Evolutionary conservation across 805 yeast genomes (phyloP), one percentile per base, ranked within the genome.

Genomic region (Sugiyamaella mastotermitis): DNA sequence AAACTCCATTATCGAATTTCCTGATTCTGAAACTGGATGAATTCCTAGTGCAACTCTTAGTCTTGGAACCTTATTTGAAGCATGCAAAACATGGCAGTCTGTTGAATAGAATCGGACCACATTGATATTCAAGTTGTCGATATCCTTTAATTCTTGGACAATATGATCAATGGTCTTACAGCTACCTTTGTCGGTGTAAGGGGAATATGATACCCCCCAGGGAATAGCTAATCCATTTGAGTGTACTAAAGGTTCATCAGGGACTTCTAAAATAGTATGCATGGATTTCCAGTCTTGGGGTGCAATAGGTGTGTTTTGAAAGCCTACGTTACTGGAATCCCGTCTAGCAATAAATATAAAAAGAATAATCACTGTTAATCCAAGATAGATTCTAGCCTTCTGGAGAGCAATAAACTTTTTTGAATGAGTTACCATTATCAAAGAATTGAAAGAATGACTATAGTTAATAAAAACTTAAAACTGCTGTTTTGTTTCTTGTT

Each of bases 171-270:
- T 19, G 7, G 48, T 43, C 35, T 47, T 49, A 35, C 53, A 49
- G 5, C 24, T 27, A 17, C 51, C 53, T 2, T 13, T 21, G 7
- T 24, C 31, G 5, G 46, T 41, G 22, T 29, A 41, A n/a, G 53
- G 51, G 5, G 51, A 43, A 31, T 49, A 49, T 8, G 49, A 17
- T 14, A 46, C 43, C n/a, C 44, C 47, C 51, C 51, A 49, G 6
- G 53, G 53, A 2, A 48, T 30, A 8, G 45, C 40, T 42, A 43
- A 35, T 5, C 44, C 47, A 19, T 6, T 19, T n/a, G 31, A 27
- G 3, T 6, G 19, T 27, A 7, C 31, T 27, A 10, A 27, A n/a
- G 6, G 11, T 23, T n/a, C 26, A 6, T 13, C n/a, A 25, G 28
- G 6, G 28, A 15, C 4, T n/a, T n/a, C n/a, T n/a, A n/a, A n/a